Base-by-base conservation (phyloP, 257 asterid species). In the Orobanche coerulescens region DNA sequence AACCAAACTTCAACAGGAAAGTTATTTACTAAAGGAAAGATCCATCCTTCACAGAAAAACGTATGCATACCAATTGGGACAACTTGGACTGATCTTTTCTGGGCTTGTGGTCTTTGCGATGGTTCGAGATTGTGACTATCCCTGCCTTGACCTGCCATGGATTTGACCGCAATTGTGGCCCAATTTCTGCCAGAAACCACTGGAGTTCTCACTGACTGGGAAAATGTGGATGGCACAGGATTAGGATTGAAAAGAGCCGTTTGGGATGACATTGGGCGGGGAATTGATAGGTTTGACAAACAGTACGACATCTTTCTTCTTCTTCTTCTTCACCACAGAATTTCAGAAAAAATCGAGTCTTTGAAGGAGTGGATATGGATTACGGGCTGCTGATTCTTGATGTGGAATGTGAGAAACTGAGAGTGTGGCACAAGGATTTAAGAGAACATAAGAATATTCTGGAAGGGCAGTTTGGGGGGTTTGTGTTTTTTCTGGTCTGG, bases 11-110 rank as follows among this genome's bases (percentile, higher is more conserved):
- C 36, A 13, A 40, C 4, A 2, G 14, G 12, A 2, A 40, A 40
- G 0, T 40, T 1, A 40, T 8, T 13, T 40, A 30, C 36, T 2
- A 30, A 30, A 30, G 3, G 7, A 30, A 3, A 30, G 36, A 7
- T 2, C 36, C 36, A 30, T 30, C 5, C 36, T 7, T 30, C 3
- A 30, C 7, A 7, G 36, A 30, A 30, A 30, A 30, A 11, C 6
- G 23, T 0, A 15, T 39, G 34, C 62, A 14, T 78, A 87, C 94
- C 90, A 37, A 78, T 53, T 19, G 90, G 94, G 12, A 79, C 80
- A 40, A 31, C 72, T 18, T 68, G 81, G 5, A 76, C 72, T 58
- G 80, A 25, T 73, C 67, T 84, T 50, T 37, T 77, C 57, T 28
- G 74, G 19, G 81, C 72, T 24, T 77, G 72, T n/a, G 62, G 62